Conservation (phyloP, 208 protist genomes). For the Leishmania turanica region DNA sequence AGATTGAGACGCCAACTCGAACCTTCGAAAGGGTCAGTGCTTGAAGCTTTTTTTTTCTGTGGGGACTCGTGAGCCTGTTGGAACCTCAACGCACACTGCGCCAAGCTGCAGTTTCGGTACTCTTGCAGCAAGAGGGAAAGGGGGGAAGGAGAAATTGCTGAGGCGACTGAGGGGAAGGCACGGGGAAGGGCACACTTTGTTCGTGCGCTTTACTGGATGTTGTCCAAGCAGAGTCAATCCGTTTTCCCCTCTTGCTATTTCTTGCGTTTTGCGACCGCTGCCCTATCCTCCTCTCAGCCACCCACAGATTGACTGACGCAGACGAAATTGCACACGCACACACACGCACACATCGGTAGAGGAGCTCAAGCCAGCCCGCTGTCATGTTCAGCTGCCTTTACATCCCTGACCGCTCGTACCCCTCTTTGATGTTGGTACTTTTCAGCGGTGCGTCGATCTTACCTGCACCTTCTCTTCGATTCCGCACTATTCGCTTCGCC, state of each 20-base stretch:
- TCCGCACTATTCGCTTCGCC: not conserved
- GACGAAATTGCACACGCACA: not conserved
- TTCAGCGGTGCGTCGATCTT: not conserved
- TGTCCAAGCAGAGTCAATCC: not conserved
- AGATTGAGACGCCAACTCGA: not conserved
- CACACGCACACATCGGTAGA: not conserved
- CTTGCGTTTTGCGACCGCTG: not conserved
- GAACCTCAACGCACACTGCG: not conserved
- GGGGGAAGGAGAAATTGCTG: not conserved
- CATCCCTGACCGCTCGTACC: not conserved
- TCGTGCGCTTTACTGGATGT: not conserved
- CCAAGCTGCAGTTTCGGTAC: not conserved
- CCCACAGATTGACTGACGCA: not conserved
- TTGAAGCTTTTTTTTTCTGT: not conserved
- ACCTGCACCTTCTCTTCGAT: not conserved
- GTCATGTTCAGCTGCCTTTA: not conserved
- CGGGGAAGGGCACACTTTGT: not conserved
- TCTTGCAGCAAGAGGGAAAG: not conserved
- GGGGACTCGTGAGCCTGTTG: not conserved
- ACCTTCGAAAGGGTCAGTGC: not conserved
- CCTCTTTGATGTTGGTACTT: not conserved
- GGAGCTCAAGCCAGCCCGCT: not conserved
- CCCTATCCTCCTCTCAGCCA: not conserved
- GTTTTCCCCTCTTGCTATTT: not conserved
- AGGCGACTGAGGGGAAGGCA: not conserved